Base-by-base conservation (phyloP, 257 asterid species). In the Solanum megistacrolobum region DNA sequence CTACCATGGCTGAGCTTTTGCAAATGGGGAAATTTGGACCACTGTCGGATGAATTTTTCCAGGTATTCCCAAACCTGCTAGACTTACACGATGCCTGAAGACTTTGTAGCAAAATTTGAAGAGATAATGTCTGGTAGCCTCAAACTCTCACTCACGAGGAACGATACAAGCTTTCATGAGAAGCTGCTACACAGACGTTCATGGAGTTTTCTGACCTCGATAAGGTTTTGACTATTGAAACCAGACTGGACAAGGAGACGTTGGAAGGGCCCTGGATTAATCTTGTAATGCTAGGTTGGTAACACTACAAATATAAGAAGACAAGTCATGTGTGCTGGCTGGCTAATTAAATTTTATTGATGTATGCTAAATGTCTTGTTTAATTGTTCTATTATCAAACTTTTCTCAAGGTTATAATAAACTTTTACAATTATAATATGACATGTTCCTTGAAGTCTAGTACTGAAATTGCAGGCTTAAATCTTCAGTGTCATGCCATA, bases 1-100 rank as follows among this genome's bases (percentile, higher is more conserved):
- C 98, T 2, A 98, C 98, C 74, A 95, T 98, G 58, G 97, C 98
- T 0, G 99, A 97, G 99, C 98, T 84, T 98, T 97, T 23, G 98
- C 99, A 12, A 12, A 97, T 94, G 99, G 97, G 98, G 9, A 97
- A 96, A 88, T 92, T 94, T 16, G 99, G 98, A 96, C 89, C 98
- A 96, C 90, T 98, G 25, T 97, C 96, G 10, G 95, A 96, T 55
- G 98, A 93, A 86, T 97, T 96, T 93, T 96, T 97, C 96, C 88
- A 94, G 91, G 92, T 91, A 86, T 97, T 94, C 88, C 99, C 99
- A 58, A 97, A 94, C 82, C 88, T 97, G 99, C 87, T 91, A 92
- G 89, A 95, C 96, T 9, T 96, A 93, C 94, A 94, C 88, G 83
- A 91, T 93, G 6, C 93, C 97, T 1, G 98, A 95, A 90, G 99